Evolutionary conservation across 768 basidiomycete species (phyloP), one percentile per base, ranked within the genome.

Genomic region (Xanthoconium stramineum): DNA sequence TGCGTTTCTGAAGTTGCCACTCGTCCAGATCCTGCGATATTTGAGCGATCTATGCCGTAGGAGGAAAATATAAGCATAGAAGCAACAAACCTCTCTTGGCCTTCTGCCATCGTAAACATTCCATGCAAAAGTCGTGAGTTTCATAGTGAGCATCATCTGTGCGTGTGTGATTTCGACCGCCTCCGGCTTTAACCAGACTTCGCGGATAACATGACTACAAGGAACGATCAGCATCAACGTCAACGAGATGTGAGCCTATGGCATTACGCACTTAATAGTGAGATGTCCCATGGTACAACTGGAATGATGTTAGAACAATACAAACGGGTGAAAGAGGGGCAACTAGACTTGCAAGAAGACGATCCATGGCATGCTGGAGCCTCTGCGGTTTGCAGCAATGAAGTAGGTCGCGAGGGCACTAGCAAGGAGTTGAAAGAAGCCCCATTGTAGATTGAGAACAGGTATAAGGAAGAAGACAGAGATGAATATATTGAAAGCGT

Each of bases 111-210:
- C 97, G 71, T 83, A 86, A 12, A 94, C 89, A 65, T 96, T 96
- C 96, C 97, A 99, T 1, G 96, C 97, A 71, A 98, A 98, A 1
- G 92, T 95, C 32, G 93, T 95, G 45, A 98, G 79, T 70, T 98
- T 98, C 93, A 98, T 96, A 13, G 87, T 85, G 40, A 98, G 79
- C 5, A 99, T 94, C 97, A 98, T 98, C 69, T 96, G 94, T 28
- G 90, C 84, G 0, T 89, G 91, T 5, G 94, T 94, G 55, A 99
- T 82, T 59, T 98, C 93, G 58, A 96, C 80, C 0, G 85, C 86
- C 63, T 93, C 91, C 68, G 84, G 89, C 67, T 82, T 80, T 43
- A 81, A 73, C 40, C 76, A 82, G 12, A 89, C 47, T 3, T 77
- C 80, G 12, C 91, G 89, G 50, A 89, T 84, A 53, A 85, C 61